Conservation (phyloP, 1,284 basidiomycete genomes). For the Chondrostereum purpureum region DNA sequence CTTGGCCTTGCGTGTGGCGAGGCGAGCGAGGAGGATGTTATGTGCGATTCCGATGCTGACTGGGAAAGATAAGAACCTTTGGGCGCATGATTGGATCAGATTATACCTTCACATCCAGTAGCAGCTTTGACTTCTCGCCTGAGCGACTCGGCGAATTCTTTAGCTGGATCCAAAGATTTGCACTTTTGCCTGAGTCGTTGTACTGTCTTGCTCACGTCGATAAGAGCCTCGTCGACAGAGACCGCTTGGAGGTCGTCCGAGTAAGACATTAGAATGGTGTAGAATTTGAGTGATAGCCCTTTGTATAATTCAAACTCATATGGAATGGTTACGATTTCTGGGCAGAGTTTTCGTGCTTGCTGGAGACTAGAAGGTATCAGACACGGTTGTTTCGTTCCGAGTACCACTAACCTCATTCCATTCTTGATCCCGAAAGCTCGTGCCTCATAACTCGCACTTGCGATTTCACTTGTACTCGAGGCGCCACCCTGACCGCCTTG, state of each 20-base stretch:
- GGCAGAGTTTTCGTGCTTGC: conserved; percentile 77
- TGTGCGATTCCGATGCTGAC: conserved; percentile 89
- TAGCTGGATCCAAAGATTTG: conserved; percentile 46
- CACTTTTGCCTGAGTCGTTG: conserved; percentile 31
- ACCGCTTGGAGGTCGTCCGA: conserved; percentile 93
- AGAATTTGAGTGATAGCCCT: conserved; percentile 77
- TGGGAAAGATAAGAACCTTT: conserved; percentile 27
- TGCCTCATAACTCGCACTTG: conserved; percentile 92
- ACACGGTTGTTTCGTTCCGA: conserved; percentile 2
- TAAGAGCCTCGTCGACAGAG: conserved; percentile 91
- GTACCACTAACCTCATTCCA: conserved; percentile 77
- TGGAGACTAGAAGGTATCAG: conserved; percentile 52
- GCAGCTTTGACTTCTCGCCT: conserved; percentile 67
- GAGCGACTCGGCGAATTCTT: conserved; percentile 76
- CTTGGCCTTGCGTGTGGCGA: conserved; percentile 89
- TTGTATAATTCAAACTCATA: conserved; percentile 85
- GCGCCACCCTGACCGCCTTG: conserved; percentile 62
- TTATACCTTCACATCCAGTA: conserved; percentile 80
- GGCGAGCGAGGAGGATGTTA: conserved; percentile 87
- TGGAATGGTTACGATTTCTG: conserved; percentile 74
- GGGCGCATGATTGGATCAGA: conserved; percentile 9
- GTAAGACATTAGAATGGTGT: conserved; percentile 84
- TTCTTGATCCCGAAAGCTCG: conserved; percentile 83
- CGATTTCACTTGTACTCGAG: conserved; percentile 88
- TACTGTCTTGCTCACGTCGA: conserved; percentile 78